phyloP scores from a whole-genome alignment of 345 rosid species.

The Brassica nigra region DNA sequence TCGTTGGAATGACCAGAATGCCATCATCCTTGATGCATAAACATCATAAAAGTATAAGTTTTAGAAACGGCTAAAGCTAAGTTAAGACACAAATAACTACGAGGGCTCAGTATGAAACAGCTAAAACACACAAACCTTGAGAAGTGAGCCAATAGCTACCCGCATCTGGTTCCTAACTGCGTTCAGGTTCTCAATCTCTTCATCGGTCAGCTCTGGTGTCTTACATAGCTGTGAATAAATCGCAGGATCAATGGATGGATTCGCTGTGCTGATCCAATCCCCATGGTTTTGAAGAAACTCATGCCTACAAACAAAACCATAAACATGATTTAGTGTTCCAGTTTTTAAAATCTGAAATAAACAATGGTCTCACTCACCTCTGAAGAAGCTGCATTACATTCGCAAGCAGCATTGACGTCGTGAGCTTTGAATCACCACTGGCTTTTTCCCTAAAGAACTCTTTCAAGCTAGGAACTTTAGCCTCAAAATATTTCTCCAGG shows the following conservation, averaged over 20 bases:
- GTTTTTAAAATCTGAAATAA: conserved; percentile 5
- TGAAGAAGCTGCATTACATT: conserved; percentile 67
- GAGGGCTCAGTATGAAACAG: not conserved
- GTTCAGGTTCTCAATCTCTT: conserved; percentile 66
- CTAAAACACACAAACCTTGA: conserved; percentile 57
- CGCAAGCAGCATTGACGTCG: conserved; percentile 60
- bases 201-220: conserved; percentile 44
- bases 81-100: not conserved
- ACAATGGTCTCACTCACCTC: conserved; percentile 51
- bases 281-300: conserved; percentile 70
- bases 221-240: conserved; percentile 53
- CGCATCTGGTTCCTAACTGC: conserved; percentile 76
- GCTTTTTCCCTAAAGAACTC: conserved; percentile 52
- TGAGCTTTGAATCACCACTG: conserved; percentile 50
- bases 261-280: conserved; percentile 72
- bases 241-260: conserved; percentile 65
- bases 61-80: not conserved
- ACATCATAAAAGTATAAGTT: not conserved
- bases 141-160: conserved; percentile 64
- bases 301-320: conserved; percentile 53
- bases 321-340: conserved; percentile 13
- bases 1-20: conserved; percentile 78
- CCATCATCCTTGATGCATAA: conserved; percentile 73
- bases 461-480: conserved; percentile 88
- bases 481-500: conserved; percentile 53